Base-by-base conservation (phyloP, 2,329 filamentous ascomycete species). In the Arthrobotrys sphaeroides region DNA sequence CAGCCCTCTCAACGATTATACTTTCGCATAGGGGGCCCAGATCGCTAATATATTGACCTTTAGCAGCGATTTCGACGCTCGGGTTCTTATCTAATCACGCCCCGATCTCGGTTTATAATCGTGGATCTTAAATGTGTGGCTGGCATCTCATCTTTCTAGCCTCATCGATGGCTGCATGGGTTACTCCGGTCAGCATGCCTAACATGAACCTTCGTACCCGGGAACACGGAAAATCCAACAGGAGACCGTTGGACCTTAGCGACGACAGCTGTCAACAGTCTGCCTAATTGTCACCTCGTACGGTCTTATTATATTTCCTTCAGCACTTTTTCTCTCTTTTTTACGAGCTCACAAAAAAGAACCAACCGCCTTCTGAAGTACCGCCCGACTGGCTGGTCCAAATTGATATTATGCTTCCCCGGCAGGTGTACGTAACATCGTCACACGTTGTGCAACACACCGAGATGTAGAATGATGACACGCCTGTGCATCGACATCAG, bases 161-260 rank as follows among this genome's bases (percentile, higher is more conserved):
- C 51, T 20, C 31, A 38, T 55, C 51, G 18, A 31, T 16, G 18
- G 13, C 51, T 22, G 31, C 28, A 55, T 55, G 28, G 49, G 51
- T 55, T 36, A 55, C 31, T 9, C 28, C 16, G 22, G 16, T 18
- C 28, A 38, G 38, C 49, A 55, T 55, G 49, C 49, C 49, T 16
- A 55, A 38, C 49, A 55, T 55, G n/a, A 38, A 36, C 18, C n/a
- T n/a, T 38, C 20, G 20, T 18, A 16, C 26, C 47, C 38, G 51
- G 51, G 51, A 55, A 55, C 51, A 55, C 51, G 38, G 38, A 55
- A 55, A 55, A 38, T 38, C 51, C 28, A 55, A 38, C 28, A 55
- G 38, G 13, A 18, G 28, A 33, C 16, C 26, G 9, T 13, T 33
- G 20, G 16, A 20, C 5, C 4, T 5, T 45, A 20, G 7, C 22